Conservation (phyloP, 1,284 basidiomycete species). For the Omphalotus olearius region DNA sequence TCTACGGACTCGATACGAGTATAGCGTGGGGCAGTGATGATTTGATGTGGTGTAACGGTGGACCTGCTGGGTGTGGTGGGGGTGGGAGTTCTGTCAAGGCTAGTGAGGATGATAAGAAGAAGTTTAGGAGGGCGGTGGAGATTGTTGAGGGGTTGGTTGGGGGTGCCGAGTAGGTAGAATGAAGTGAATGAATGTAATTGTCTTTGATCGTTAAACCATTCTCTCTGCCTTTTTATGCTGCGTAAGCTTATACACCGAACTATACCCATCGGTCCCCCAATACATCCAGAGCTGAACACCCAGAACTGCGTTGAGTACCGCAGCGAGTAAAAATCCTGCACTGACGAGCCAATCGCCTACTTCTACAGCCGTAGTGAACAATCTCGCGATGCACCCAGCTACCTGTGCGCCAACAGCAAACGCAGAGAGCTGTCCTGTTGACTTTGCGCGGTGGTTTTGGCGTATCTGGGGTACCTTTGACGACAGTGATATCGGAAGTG, state of each 20-base stretch:
- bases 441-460: slow-evolving; percentile 68
- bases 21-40: slow-evolving; percentile 59
- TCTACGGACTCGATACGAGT: slow-evolving; percentile 65
- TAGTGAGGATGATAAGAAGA: slow-evolving; percentile 54
- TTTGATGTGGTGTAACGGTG: slow-evolving; percentile 58
- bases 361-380: slow-evolving; percentile 88
- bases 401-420: slow-evolving; percentile 87
- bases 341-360: slow-evolving; percentile 76
- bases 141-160: slow-evolving; percentile 54
- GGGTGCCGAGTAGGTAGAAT: slow-evolving; percentile 23
- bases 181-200: too few relatives aligned
- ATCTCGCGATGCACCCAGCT: slow-evolving; percentile 78
- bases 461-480: slow-evolving; percentile 87
- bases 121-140: slow-evolving; percentile 64
- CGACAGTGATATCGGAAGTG: slow-evolving; percentile 83
- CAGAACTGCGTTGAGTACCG: slow-evolving; percentile 75
- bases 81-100: slow-evolving; percentile 46
- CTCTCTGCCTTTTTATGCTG: slow-evolving; percentile 13
- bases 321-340: slow-evolving; percentile 79
- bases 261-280: slow-evolving; percentile 52
- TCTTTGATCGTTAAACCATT: too few relatives aligned
- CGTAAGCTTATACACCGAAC: slow-evolving; percentile 30
- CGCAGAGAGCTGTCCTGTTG: slow-evolving; percentile 87
- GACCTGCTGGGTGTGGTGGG: slow-evolving; percentile 52
- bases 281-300: slow-evolving; percentile 81